Evolutionary conservation across 805 yeast genomes (phyloP).

Genomic region (Candida bentonensis): DNA sequence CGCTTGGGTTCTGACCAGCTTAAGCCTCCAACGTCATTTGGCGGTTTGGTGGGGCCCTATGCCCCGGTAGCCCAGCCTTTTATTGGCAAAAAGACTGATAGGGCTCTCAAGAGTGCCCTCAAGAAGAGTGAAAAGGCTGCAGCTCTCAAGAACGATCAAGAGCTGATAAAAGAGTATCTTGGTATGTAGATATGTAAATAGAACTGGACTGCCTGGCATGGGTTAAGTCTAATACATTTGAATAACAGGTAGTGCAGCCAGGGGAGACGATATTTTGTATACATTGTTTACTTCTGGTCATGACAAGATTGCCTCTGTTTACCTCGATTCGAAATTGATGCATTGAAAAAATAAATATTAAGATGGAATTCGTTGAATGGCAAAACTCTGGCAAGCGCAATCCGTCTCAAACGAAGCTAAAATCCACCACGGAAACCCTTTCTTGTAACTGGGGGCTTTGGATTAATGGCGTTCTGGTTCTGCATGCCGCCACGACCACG

Average conservation of each 20-base stretch:
- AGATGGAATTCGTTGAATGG: too few species aligned
- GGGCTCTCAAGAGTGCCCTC: slow-evolving; percentile 34
- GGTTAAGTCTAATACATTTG: too few species aligned
- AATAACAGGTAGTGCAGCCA: too few species aligned
- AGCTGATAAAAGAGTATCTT: slow-evolving; percentile 28
- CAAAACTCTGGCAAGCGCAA: too few species aligned
- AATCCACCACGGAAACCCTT: not conserved
- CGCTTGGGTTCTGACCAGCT: slow-evolving; percentile 50
- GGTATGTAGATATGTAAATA: slow-evolving; percentile 8
- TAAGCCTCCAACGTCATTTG: slow-evolving; percentile 61
- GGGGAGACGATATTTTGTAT: too few species aligned
- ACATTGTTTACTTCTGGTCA: too few species aligned
- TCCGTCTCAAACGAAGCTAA: too few species aligned
- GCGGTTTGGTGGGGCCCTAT: slow-evolving; percentile 51
- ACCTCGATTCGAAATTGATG: too few species aligned
- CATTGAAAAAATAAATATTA: too few species aligned
- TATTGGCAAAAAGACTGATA: slow-evolving; percentile 35
- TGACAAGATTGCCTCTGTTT: too few species aligned
- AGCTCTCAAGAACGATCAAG: slow-evolving; percentile 18
- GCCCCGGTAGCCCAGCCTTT: slow-evolving; percentile 52
- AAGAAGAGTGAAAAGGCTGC: slow-evolving; percentile 19
- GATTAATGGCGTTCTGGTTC: not conserved
- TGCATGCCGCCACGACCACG: slow-evolving; percentile 1
- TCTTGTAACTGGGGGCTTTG: not conserved
- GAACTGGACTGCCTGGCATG: too few species aligned